Conservation (phyloP, 768 basidiomycete species). For the Hericium erinaceus region DNA sequence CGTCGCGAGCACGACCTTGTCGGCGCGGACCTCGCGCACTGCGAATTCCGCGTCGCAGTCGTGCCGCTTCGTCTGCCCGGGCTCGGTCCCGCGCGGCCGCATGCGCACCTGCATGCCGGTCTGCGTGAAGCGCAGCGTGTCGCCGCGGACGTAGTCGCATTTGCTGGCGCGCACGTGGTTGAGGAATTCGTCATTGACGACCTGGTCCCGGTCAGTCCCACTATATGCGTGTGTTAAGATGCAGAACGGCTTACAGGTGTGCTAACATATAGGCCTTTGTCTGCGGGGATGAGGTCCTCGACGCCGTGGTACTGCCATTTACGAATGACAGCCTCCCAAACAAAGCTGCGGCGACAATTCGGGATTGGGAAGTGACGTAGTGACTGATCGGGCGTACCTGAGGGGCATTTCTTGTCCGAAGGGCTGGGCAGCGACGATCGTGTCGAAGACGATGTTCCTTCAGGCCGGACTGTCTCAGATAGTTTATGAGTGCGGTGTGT, state of each 20-base stretch:
- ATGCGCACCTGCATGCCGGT: conserved; percentile 30
- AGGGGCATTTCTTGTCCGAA: conserved; percentile 45
- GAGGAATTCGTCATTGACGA: conserved; percentile 46
- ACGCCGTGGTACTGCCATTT: conserved; percentile 36
- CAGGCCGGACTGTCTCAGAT: background rate
- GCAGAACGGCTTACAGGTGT: conserved; percentile 28
- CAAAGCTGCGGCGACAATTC: conserved; percentile 23
- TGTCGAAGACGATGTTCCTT: conserved; percentile 38
- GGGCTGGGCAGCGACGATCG: conserved; percentile 37
- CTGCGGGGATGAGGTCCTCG: conserved; percentile 32
- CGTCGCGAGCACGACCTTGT: conserved; percentile 44
- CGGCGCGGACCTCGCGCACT: conserved; percentile 24
- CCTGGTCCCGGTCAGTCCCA: conserved; percentile 15
- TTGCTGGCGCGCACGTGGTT: conserved; percentile 31
- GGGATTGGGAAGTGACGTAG: background rate
- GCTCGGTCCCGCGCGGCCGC: conserved; percentile 25
- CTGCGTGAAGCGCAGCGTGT: conserved; percentile 31
- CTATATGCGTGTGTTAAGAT: background rate
- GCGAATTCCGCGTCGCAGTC: conserved; percentile 8
- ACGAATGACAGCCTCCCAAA: conserved; percentile 37
- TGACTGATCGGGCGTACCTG: conserved; percentile 21
- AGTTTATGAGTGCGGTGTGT: background rate
- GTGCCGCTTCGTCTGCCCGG: conserved; percentile 17
- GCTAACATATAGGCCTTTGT: conserved; percentile 36
- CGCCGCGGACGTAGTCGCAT: conserved; percentile 39